Evolutionary conservation across 179 eudicot genomes (phyloP).

Genomic region (Gypsophila paniculata): DNA sequence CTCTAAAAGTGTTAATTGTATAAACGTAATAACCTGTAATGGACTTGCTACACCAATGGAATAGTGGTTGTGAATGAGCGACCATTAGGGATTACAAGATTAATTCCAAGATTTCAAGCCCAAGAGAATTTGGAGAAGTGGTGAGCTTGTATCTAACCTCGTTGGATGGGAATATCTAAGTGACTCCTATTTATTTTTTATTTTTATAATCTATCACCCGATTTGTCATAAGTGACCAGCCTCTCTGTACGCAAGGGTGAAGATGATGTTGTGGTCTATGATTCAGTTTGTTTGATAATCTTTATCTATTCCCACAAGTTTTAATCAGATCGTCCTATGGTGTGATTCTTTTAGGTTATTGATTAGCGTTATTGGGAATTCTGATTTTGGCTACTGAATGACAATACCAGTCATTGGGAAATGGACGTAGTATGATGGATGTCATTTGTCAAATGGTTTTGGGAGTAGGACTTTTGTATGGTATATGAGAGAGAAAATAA

Average conservation of each 20-base stretch:
- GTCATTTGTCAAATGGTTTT: neutral
- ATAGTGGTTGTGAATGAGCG: neutral
- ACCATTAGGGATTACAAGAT: neutral
- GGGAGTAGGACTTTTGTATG: too few species aligned
- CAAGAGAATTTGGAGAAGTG: too few species aligned
- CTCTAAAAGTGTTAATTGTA: neutral
- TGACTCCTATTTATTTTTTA: too few species aligned
- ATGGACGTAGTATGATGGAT: neutral
- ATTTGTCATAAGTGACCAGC: too few species aligned
- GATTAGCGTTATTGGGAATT: neutral
- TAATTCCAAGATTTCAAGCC: too few species aligned
- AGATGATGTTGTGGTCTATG: too few species aligned
- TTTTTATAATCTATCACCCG: too few species aligned
- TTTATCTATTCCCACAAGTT: too few species aligned
- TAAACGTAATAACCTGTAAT: neutral
- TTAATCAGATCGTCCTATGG: neutral
- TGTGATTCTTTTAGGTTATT: neutral
- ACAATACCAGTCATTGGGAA: neutral
- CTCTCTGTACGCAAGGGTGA: too few species aligned
- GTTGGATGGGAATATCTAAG: too few species aligned
- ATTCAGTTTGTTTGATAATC: neutral
- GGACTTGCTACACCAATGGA: neutral
- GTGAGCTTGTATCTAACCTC: too few species aligned
- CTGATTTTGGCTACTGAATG: neutral
- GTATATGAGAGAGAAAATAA: too few species aligned